Base-by-base conservation (phyloP, 805 yeast species). In the Spathaspora girioi region DNA sequence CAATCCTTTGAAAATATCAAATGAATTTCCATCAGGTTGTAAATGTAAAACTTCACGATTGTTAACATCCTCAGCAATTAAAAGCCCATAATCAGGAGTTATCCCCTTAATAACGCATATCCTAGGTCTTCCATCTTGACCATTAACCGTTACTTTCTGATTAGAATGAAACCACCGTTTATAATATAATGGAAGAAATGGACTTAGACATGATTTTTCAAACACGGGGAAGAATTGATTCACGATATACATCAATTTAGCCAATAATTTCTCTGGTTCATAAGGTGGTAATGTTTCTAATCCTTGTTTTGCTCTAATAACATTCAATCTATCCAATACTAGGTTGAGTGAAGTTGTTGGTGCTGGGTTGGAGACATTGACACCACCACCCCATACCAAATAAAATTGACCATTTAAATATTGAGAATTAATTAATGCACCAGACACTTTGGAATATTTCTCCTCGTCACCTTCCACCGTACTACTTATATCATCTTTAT, bases 21-120 rank as follows among this genome's bases (percentile, higher is more conserved):
- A 94, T 2, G 97, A 89, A 65, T 94, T 94, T 0, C 99, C 99
- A 67, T 94, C 99, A 0, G 99, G 98, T 66, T 92, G 97, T 45
- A 94, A 70, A 58, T 89, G 86, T 56, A 78, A 84, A 4, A 61
- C 71, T 42, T 72, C 76, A 0, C 89, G 88, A 1, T 85, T 81
- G 47, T 79, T 79, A 7, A 84, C 65, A 56, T 88, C 96, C 53
- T 82, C 84, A 2, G 89, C 99, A 12, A 84, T 68, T 52, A 94
- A 70, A 70, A 92, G 73, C 0, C 99, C 99, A 67, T 85, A 87
- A 50, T 91, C 96, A 1, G 76, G 72, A 0, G 96, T 85, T 44
- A 94, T 92, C 1, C 99, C 99, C 41, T 76, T 70, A 46, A 94
- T 83, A 42, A 71, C 76, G 7, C 96, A 94, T 47, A 77, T 73